Evolutionary conservation across 257 asterid genomes (phyloP).

Genomic region (Cordia subcordata): DNA sequence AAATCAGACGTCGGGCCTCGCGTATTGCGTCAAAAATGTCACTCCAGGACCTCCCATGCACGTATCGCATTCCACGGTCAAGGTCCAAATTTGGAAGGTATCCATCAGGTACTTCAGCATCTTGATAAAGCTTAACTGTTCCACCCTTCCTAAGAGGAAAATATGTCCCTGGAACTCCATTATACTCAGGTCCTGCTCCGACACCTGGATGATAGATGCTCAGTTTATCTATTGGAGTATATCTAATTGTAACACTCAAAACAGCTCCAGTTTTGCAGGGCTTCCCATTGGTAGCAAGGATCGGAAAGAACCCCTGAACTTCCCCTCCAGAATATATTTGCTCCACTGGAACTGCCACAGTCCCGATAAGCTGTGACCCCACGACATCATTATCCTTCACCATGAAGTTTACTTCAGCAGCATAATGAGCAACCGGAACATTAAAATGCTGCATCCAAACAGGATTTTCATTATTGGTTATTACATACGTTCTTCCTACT

Average conservation of each 20-base stretch:
- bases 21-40: conserved; percentile 87
- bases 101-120: conserved; percentile 95
- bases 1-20: conserved; percentile 74
- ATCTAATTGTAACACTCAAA: conserved; percentile 66
- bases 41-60: conserved; percentile 90
- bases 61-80: conserved; percentile 61
- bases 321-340: conserved; percentile 64
- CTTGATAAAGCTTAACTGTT: conserved; percentile 83
- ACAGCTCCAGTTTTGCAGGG: conserved; percentile 86
- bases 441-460: conserved; percentile 86
- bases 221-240: conserved; percentile 67
- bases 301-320: conserved; percentile 68
- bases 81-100: conserved; percentile 68
- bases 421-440: conserved; percentile 86
- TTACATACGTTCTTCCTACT: conserved; percentile 81
- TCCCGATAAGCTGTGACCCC: conserved; percentile 92
- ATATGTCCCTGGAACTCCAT: conserved; percentile 86
- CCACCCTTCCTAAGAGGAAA: conserved; percentile 97
- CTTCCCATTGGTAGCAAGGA: conserved; percentile 66
- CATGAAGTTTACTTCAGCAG: conserved; percentile 70
- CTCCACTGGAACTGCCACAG: conserved; percentile 77
- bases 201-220: conserved; percentile 70
- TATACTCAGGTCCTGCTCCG: conserved; percentile 86
- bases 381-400: conserved; percentile 91
- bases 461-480: conserved; percentile 77